Base-by-base conservation (phyloP, 192 early-diverging fungal species). In the Coemansia sp. region DNA sequence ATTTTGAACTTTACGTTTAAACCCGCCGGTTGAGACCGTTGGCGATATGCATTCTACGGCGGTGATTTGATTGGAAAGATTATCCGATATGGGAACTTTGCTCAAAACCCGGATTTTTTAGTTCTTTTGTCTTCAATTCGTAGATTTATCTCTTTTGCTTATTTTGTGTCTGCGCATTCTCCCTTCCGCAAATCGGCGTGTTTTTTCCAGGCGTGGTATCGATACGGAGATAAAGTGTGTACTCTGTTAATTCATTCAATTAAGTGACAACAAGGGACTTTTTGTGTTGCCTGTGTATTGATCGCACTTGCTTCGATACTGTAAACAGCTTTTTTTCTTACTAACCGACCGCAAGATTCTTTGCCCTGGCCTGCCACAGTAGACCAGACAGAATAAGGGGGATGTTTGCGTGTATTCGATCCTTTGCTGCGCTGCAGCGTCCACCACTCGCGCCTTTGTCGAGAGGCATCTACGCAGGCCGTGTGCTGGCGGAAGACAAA, bases 391-490 rank as follows among this genome's bases (percentile, higher is more conserved):
- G n/a, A n/a, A n/a, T n/a, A n/a, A 40, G 35, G 0, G 5, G 3
- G 12, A 40, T 40, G 35, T 40, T 40, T 40, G 35, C 35, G 35
- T 16, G 12, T 40, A 40, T 40, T 14, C 35, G 35, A 40, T 40
- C 35, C 12, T 11, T 9, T 40, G 35, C n/a, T 40, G 14, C 35
- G 35, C n/a, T 16, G 35, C 35, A 40, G 35, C 35, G 35, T 16
- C 35, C n/a, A 16, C 14, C 35, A 16, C 6, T 43, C 19, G 22
- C 63, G n/a, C 47, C 58, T 12, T 18, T 45, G 9, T 30, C 59
- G 45, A 64, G 71, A 44, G 33, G 55, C 12, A 55, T 73, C 23
- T 45, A 55, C 60, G 62, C 40, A 9, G 53, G 54, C 25, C 22
- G 44, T 3, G 52, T 49, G 22, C 49, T 52, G 29, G 28, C 49